Evolutionary conservation across 257 asterid genomes (phyloP).

Genomic region (Forsythia viridissima): DNA sequence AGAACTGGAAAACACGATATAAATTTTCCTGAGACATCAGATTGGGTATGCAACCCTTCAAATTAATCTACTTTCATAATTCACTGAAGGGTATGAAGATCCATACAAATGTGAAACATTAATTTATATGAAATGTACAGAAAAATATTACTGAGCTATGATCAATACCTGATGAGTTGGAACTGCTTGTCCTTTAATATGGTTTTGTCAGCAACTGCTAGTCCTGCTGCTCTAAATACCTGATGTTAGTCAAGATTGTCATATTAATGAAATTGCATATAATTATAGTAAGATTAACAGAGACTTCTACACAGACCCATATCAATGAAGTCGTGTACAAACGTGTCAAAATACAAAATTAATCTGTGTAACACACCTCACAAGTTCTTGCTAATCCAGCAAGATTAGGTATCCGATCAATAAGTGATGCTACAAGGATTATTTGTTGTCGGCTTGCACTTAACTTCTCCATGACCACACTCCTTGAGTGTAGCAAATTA

Average conservation of each 20-base stretch:
- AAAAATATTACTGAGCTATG: background rate
- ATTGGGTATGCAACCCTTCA: background rate
- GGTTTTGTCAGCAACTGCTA: slow-evolving; percentile 74
- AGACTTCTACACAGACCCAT: background rate
- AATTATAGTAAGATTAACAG: background rate
- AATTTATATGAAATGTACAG: background rate
- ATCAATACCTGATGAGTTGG: slow-evolving; percentile 82
- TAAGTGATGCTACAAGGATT: slow-evolving; percentile 75
- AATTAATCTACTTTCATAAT: background rate
- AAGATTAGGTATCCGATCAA: slow-evolving; percentile 96
- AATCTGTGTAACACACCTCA: slow-evolving; percentile 53
- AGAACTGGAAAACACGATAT: slow-evolving; percentile 10
- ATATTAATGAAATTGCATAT: slow-evolving; percentile 20
- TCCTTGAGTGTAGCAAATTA: slow-evolving; percentile 64
- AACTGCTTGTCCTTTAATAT: slow-evolving; percentile 88
- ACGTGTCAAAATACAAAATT: background rate
- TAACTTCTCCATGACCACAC: slow-evolving; percentile 57
- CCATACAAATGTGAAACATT: slow-evolving; percentile 1
- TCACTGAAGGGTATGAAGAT: background rate
- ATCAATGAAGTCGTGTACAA: background rate
- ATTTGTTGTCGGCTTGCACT: slow-evolving; percentile 70
- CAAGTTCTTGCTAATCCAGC: slow-evolving; percentile 97
- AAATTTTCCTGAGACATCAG: background rate
- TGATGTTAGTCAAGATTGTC: slow-evolving; percentile 27
- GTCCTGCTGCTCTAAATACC: slow-evolving; percentile 84